phyloP scores from a whole-genome alignment of 768 basidiomycete genomes.

The Termitomyces sp. region DNA sequence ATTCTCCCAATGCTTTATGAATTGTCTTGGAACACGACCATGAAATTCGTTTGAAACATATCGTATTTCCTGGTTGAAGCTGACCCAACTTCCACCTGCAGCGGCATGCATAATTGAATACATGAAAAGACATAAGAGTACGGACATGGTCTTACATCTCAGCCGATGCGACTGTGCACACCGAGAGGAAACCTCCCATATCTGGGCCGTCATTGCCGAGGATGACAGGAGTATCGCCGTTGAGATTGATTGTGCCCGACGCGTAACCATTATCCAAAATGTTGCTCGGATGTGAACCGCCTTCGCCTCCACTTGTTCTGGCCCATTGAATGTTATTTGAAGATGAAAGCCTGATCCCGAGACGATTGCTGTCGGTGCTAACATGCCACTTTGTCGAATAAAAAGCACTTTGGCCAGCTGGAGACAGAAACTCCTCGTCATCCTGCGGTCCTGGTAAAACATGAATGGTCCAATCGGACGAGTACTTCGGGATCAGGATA shows the following conservation, averaged over 20 bases:
- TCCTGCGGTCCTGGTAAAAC: slow-evolving; percentile 64
- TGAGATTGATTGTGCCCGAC: slow-evolving; percentile 53
- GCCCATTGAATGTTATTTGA: slow-evolving; percentile 48
- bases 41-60: slow-evolving; percentile 50
- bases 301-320: slow-evolving; percentile 55
- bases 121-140: not conserved
- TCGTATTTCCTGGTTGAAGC: slow-evolving; percentile 49
- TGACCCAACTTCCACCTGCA: slow-evolving; percentile 69
- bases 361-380: slow-evolving; percentile 56
- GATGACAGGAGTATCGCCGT: slow-evolving; percentile 71
- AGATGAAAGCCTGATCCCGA: slow-evolving; percentile 58
- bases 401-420: slow-evolving; percentile 44
- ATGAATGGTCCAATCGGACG: slow-evolving; percentile 46
- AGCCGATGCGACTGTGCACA: slow-evolving; percentile 47
- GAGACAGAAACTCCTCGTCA: slow-evolving; percentile 51
- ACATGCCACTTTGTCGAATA: slow-evolving; percentile 53
- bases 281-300: slow-evolving; percentile 67
- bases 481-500: slow-evolving; percentile 39
- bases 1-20: not conserved
- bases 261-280: slow-evolving; percentile 63
- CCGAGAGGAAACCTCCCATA: slow-evolving; percentile 61
- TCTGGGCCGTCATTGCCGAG: slow-evolving; percentile 59
- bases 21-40: slow-evolving; percentile 26
- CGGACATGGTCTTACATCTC: slow-evolving; percentile 39
- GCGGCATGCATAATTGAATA: not conserved